Evolutionary conservation across 306 rosid genomes (phyloP).

Genomic region (Prunus mume): DNA sequence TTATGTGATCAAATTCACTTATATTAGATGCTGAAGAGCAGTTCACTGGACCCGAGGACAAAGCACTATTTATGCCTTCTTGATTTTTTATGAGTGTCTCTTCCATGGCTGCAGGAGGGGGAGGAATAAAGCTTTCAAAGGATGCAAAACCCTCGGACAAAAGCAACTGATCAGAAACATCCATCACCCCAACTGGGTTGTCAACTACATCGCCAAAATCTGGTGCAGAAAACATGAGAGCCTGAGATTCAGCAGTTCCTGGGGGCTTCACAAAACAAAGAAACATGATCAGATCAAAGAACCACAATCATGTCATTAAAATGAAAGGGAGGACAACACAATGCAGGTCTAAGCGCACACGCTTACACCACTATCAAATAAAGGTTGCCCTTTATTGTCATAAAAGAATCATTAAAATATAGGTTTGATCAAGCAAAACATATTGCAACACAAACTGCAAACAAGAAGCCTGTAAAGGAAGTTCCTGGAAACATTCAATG

Average conservation of each 20-base stretch:
- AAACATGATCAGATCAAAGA: constrained; percentile 26
- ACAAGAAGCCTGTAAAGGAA: background rate
- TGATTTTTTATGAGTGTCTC: constrained; percentile 61
- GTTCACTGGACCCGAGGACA: constrained; percentile 45
- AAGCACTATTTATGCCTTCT: constrained; percentile 47
- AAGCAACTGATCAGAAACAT: constrained; percentile 70
- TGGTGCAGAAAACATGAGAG: constrained; percentile 69
- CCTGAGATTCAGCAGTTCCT: constrained; percentile 93
- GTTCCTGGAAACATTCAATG: background rate
- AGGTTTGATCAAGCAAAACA: background rate
- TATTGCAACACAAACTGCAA: constrained; percentile 1
- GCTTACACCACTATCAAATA: background rate
- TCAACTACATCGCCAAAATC: constrained; percentile 73
- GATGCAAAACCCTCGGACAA: constrained; percentile 72
- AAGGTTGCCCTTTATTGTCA: background rate
- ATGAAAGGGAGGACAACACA: background rate
- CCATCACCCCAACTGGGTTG: constrained; percentile 78
- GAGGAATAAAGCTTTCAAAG: constrained; percentile 70
- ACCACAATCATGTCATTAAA: constrained; percentile 1
- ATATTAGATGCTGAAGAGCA: constrained; percentile 51
- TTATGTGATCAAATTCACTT: constrained; percentile 82
- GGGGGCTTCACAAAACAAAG: constrained; percentile 83
- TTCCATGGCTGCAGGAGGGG: constrained; percentile 55
- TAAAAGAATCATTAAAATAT: background rate
- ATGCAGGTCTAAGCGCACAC: background rate